A percentile compares a stretch with the other conserved stretches of the same genome.
Conservation (phyloP, 805 yeast genomes). For the Yarrowia osloensis region DNA sequence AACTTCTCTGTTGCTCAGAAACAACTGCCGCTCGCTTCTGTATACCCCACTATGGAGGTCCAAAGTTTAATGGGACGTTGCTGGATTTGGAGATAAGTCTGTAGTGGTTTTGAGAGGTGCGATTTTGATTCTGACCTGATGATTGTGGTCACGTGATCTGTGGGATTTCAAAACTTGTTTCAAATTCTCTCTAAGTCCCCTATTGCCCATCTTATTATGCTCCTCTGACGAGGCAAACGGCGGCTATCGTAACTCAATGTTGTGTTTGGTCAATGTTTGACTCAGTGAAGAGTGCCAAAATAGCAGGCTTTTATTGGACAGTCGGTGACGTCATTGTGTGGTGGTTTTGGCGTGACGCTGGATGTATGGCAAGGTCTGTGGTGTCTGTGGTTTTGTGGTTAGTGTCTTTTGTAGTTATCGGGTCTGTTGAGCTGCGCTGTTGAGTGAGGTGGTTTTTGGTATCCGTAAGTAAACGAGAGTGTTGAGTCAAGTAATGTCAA, state of each 20-base stretch:
- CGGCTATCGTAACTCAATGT: conserved; percentile 25
- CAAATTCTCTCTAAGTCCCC: too few relatives aligned
- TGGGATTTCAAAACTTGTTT: too few relatives aligned
- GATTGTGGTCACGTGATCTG: not conserved
- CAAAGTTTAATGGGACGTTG: not conserved
- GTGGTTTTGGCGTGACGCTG: too few relatives aligned
- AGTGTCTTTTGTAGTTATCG: too few relatives aligned
- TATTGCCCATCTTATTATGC: too few relatives aligned
- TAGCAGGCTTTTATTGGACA: not conserved
- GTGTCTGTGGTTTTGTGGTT: too few relatives aligned
- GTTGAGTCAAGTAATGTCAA: too few relatives aligned
- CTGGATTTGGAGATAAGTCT: not conserved
- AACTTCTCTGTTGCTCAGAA: not conserved
- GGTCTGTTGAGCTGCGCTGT: too few relatives aligned
- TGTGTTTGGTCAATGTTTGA: not conserved
- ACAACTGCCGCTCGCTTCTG: not conserved
- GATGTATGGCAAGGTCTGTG: too few relatives aligned
- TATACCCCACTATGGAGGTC: not conserved
- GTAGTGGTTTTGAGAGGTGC: too few relatives aligned
- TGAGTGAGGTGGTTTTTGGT: too few relatives aligned
- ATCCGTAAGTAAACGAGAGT: too few relatives aligned
- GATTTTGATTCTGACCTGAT: not conserved
- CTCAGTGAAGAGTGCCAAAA: conserved; percentile 6
- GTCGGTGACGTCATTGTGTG: not conserved
- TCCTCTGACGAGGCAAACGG: not conserved